Conservation (phyloP, 1,284 basidiomycete species). For the Pholiota adiposa region DNA sequence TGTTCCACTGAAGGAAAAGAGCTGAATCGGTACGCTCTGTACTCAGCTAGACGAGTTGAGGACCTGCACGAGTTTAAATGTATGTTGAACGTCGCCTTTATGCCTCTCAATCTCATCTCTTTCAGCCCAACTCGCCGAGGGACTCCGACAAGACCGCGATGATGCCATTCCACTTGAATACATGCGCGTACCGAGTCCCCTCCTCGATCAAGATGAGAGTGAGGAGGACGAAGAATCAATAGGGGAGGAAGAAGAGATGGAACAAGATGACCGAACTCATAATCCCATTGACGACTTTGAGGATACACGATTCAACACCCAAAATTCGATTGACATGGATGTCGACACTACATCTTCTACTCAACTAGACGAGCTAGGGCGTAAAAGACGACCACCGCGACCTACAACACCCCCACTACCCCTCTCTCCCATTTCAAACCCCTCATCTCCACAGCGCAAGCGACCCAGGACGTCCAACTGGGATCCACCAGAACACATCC, state of each 20-base stretch:
- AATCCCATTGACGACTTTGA: constrained; percentile 26
- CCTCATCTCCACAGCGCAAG: constrained; percentile 56
- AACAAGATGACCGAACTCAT: constrained; percentile 36
- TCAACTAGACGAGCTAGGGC: constrained; percentile 18
- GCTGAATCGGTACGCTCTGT: constrained; percentile 63
- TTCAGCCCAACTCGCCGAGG: constrained; percentile 64
- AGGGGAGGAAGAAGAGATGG: constrained; percentile 36
- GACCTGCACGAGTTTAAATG: constrained; percentile 74
- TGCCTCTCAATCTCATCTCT: constrained; percentile 27
- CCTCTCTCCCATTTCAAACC: constrained; percentile 62
- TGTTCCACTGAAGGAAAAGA: constrained; percentile 65
- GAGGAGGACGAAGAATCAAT: constrained; percentile 44
- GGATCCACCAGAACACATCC: constrained; percentile 65
- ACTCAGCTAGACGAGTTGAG: constrained; percentile 64
- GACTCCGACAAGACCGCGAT: constrained; percentile 55
- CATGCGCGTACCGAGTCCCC: constrained; percentile 40
- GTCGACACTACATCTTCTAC: constrained; percentile 27
- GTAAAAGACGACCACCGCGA: constrained; percentile 37
- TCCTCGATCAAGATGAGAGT: constrained; percentile 33
- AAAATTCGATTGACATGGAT: constrained; percentile 29
- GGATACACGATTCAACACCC: constrained; percentile 7
- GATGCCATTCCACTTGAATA: constrained; percentile 62
- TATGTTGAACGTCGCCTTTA: constrained; percentile 39
- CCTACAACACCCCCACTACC: constrained; percentile 49
- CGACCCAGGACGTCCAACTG: constrained; percentile 57